Evolutionary conservation across 768 basidiomycete species (phyloP).

Genomic region (Neoboletus subvelutipes): DNA sequence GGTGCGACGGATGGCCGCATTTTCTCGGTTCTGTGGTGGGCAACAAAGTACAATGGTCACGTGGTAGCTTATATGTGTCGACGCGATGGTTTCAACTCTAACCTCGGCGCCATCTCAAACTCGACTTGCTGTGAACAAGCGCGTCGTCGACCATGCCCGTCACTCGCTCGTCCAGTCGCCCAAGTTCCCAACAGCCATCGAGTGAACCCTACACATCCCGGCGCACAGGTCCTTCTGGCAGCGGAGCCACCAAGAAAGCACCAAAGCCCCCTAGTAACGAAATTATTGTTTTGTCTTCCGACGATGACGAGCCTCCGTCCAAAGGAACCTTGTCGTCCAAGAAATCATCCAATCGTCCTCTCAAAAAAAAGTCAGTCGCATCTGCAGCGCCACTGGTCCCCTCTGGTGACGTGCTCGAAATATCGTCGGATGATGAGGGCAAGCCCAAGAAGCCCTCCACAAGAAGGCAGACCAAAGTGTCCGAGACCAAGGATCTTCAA

Average conservation of each 20-base stretch:
- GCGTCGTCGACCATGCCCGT: conserved; percentile 24
- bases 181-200: background rate
- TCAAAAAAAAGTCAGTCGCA: conserved; percentile 24
- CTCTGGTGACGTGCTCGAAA: conserved; percentile 48
- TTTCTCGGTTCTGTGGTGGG: background rate
- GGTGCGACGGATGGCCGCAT: conserved; percentile 61
- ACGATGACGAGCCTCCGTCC: conserved; percentile 26
- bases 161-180: conserved; percentile 30
- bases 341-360: conserved; percentile 2
- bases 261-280: conserved; percentile 20
- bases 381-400: conserved; percentile 6
- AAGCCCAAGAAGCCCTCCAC: conserved; percentile 4
- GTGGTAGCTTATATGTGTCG: conserved; percentile 1
- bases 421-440: conserved; percentile 55
- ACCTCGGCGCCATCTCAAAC: background rate
- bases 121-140: background rate
- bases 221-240: conserved; percentile 7
- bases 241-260: conserved; percentile 15
- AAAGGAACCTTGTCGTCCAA: conserved; percentile 19
- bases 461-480: conserved; percentile 19
- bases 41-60: conserved; percentile 9
- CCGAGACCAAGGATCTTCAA: conserved; percentile 30
- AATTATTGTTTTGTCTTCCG: conserved; percentile 37
- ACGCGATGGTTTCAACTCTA: conserved; percentile 14
- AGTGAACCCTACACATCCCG: conserved; percentile 7